Evolutionary conservation across 2,329 filamentous ascomycete species (phyloP), one percentile per base, ranked within the genome.

Genomic region (Pseudocercospora vitis): DNA sequence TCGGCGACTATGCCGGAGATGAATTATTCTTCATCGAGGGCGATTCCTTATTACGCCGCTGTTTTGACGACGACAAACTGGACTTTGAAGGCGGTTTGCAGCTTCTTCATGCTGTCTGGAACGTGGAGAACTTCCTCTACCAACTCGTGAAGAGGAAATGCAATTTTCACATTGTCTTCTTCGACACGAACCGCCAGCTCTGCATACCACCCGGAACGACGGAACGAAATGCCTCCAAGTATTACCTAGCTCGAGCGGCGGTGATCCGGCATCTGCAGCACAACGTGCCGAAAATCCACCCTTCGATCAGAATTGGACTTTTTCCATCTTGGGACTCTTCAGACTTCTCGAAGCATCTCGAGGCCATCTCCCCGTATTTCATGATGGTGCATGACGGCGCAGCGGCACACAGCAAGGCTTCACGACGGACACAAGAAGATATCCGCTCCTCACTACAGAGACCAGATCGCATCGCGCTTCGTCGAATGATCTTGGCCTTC

Each of bases 11-110:
- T 70, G 86, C 85, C 3, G 87, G 88, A 18, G 82, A 82, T 55
- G 87, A 89, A 65, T 76, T 86, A 8, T 91, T 90, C 66, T 73
- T 86, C 18, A 79, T 91, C 24, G 85, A 91, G 59, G 87, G 87
- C 24, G 86, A 91, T 63, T 86, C 86, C 0, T 69, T 91, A n/a
- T 73, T 91, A 8, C 73, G 82, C 5, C 73, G 87, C 53, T 85
- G 81, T 62, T 80, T 90, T 44, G 71, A 74, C n/a, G 77, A 86
- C 59, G 73, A 78, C 8, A 75, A 79, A 18, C 79, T 91, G 33
- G 84, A 90, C 64, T 87, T 88, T 59, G 63, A 78, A 79, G 76
- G 75, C 46, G 87, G 86, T 0, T 85, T 87, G 53, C 87, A 91
- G 68, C 68, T 91, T 5, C 74, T 91, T 0, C 87, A 90, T 67